A percentile compares a stretch with the other conserved stretches of the same genome.
These are phyloP conservation scores for Aspergillus puulaauensis DNA, from an alignment of 2,329 filamentous ascomycete genomes.

Conservation along the genomic window DNA sequence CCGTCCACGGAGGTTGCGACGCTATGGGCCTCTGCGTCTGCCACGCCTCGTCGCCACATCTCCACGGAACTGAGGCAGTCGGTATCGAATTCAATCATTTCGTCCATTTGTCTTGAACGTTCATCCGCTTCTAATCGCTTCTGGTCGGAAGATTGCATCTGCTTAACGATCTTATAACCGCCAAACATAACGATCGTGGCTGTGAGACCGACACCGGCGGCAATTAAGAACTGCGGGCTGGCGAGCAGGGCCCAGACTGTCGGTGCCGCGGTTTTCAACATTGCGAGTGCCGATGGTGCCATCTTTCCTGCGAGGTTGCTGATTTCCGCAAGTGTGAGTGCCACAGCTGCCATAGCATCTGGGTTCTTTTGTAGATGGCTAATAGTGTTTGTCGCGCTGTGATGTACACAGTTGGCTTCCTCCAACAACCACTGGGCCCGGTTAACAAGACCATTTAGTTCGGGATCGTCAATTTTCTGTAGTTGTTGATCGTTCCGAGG, in stretches of 20 bases:
- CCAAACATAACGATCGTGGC: slow-evolving; percentile 96
- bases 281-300: slow-evolving; percentile 73
- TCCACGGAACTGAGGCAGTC: slow-evolving; percentile 59
- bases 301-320: slow-evolving; percentile 79
- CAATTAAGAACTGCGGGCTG: slow-evolving; percentile 91
- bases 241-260: slow-evolving; percentile 83
- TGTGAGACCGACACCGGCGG: slow-evolving; percentile 81
- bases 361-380: slow-evolving; percentile 77
- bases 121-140: neutral
- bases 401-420: slow-evolving; percentile 84
- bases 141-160: slow-evolving; percentile 55
- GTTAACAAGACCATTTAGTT: slow-evolving; percentile 67
- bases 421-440: slow-evolving; percentile 76
- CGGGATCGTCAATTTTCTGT: slow-evolving; percentile 52
- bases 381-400: slow-evolving; percentile 81
- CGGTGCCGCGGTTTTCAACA: slow-evolving; percentile 78
- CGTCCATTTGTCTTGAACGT: slow-evolving; percentile 44
- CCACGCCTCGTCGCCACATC: slow-evolving; percentile 63
- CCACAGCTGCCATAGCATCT: slow-evolving; percentile 90
- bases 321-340: slow-evolving; percentile 87
- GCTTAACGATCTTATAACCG: slow-evolving; percentile 96
- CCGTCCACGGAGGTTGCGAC: slow-evolving; percentile 63
- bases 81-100: slow-evolving; percentile 54
- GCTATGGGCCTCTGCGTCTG: slow-evolving; percentile 55
- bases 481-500: slow-evolving; percentile 18